Conservation (phyloP, 2,329 filamentous ascomycete genomes). For the Parafenestella ontariensis region DNA sequence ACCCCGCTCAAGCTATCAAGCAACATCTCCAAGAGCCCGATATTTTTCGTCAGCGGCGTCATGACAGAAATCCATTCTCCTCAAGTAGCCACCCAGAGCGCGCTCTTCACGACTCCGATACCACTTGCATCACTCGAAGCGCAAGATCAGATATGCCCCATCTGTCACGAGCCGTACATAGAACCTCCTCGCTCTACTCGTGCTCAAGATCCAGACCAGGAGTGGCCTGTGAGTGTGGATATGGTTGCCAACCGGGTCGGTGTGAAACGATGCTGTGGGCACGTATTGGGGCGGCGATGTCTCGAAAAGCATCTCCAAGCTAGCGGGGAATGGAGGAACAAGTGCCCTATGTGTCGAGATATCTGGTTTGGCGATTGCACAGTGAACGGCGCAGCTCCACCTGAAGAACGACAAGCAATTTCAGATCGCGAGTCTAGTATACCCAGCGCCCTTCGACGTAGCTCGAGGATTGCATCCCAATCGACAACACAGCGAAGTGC, state of each 20-base stretch:
- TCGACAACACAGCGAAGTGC: not conserved
- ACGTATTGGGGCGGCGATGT: constrained; percentile 10
- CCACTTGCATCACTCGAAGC: not conserved
- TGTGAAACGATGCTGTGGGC: constrained; percentile 4
- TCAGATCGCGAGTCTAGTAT: not conserved
- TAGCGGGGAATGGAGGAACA: constrained; percentile 9
- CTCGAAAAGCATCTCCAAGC: constrained; percentile 6
- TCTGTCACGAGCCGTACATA: constrained; percentile 4
- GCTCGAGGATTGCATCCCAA: not conserved
- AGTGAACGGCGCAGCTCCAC: not conserved
- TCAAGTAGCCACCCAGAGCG: not conserved
- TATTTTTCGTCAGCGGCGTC: not conserved
- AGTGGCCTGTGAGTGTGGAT: constrained; percentile 9
- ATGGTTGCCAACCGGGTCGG: constrained; percentile 8
- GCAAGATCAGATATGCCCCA: not conserved
- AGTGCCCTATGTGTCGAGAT: constrained; percentile 15
- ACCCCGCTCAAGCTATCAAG: not conserved
- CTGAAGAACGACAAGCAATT: not conserved
- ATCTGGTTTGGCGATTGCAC: constrained; percentile 1
- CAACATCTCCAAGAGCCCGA: not conserved
- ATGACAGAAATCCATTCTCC: not conserved
- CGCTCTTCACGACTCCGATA: not conserved
- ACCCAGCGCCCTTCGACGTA: not conserved
- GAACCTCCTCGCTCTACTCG: not conserved
- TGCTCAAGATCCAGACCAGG: not conserved